A percentile compares a stretch with the other conserved stretches of the same genome.
Evolutionary conservation across 805 yeast species (phyloP).

Genomic region (Starmerella tilneyi): DNA sequence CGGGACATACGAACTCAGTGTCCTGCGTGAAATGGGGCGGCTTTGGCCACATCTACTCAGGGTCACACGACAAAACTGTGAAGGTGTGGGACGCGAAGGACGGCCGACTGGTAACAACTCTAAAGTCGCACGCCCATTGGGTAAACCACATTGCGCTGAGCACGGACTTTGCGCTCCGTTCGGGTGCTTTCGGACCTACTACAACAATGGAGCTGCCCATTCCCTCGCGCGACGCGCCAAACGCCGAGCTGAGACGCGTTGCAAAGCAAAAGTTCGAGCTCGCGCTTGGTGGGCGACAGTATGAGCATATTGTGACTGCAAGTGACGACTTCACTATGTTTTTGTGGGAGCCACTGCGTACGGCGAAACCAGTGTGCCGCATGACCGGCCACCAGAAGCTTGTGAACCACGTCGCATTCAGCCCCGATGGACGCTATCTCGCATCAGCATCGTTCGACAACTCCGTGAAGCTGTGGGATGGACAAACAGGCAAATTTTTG

Average conservation of each 20-base stretch:
- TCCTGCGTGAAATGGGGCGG: constrained; percentile 99
- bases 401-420: constrained; percentile 89
- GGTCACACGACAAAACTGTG: constrained; percentile 89
- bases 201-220: constrained; percentile 12
- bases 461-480: constrained; percentile 93
- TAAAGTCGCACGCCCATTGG: constrained; percentile 95
- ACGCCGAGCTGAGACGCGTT: constrained; percentile 39
- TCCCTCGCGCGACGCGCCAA: constrained; percentile 41
- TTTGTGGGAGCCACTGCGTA: constrained; percentile 81
- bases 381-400: constrained; percentile 97
- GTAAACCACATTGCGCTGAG: constrained; percentile 86
- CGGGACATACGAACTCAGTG: constrained; percentile 82
- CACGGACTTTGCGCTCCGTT: constrained; percentile 76
- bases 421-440: constrained; percentile 86
- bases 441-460: constrained; percentile 94
- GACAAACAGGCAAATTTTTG: constrained; percentile 77
- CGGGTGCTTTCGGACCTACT: constrained; percentile 67
- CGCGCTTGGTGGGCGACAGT: constrained; percentile 45
- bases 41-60: constrained; percentile 66
- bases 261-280: constrained; percentile 56
- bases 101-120: constrained; percentile 67
- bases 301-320: constrained; percentile 84
- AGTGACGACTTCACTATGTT: constrained; percentile 97
- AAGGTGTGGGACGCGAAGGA: constrained; percentile 77
- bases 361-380: constrained; percentile 74